phyloP scores from a whole-genome alignment of 1,139 yeast genomes.

The Magnusiomyces paraingens region DNA sequence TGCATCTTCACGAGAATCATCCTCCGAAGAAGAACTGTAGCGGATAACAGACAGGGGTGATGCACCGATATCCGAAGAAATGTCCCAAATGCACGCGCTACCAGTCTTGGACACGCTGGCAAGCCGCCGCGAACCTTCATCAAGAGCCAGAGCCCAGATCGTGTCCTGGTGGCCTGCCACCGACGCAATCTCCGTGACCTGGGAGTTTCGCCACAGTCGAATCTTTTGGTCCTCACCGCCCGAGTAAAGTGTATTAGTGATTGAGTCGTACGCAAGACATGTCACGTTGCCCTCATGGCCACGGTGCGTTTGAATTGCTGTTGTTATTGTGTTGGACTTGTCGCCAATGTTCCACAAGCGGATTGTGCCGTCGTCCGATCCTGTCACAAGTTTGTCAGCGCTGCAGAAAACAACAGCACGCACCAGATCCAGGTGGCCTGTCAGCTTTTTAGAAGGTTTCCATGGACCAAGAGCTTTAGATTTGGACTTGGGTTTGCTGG shows the following conservation, averaged over 20 bases:
- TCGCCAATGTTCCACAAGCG: constrained; percentile 19
- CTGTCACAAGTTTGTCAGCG: constrained; percentile 19
- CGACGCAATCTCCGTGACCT: neutral
- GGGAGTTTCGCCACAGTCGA: constrained; percentile 17
- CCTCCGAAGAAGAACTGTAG: neutral
- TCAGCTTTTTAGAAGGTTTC: constrained; percentile 5
- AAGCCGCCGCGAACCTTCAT: constrained; percentile 20
- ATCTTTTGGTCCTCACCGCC: constrained; percentile 24
- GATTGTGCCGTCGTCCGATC: constrained; percentile 24
- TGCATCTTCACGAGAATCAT: neutral
- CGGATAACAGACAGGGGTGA: neutral
- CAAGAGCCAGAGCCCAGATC: constrained; percentile 22
- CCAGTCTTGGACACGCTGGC: constrained; percentile 29
- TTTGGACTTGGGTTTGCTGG: neutral
- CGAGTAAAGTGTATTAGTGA: constrained; percentile 20
- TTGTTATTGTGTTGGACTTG: constrained; percentile 8
- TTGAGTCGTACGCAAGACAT: constrained; percentile 21
- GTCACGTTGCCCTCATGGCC: constrained; percentile 24
- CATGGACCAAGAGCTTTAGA: neutral
- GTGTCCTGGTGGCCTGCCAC: constrained; percentile 21
- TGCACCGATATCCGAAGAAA: neutral
- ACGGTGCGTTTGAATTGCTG: constrained; percentile 13
- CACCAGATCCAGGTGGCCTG: constrained; percentile 17
- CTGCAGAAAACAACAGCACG: constrained; percentile 17
- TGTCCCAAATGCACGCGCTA: constrained; percentile 21